phyloP scores from a whole-genome alignment of 2,329 filamentous ascomycete genomes.

The Aspergillus glaucus region DNA sequence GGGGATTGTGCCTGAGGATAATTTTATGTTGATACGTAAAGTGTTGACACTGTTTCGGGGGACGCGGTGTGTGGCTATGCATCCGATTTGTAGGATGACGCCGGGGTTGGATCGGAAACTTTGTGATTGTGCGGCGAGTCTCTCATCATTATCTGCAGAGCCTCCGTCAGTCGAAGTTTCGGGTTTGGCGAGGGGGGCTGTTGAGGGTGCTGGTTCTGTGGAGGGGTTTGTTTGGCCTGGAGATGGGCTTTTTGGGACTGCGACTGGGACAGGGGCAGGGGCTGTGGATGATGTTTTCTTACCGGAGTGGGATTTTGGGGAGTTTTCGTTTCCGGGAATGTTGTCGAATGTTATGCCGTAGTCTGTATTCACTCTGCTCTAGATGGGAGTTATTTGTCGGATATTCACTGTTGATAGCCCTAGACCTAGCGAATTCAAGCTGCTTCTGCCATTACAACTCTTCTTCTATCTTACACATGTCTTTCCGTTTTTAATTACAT shows the following conservation, averaged over 20 bases:
- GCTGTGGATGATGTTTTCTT: not conserved
- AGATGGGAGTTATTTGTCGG: too few species aligned
- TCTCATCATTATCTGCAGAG: not conserved
- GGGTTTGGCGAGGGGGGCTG: not conserved
- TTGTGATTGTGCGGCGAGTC: slow-evolving; percentile 10
- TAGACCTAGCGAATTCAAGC: too few species aligned
- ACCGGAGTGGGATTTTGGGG: not conserved
- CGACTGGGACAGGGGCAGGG: not conserved
- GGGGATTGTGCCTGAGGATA: slow-evolving; percentile 20
- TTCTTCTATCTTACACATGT: too few species aligned
- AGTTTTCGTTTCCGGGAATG: not conserved
- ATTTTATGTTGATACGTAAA: slow-evolving; percentile 12
- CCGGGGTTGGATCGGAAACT: slow-evolving; percentile 16
- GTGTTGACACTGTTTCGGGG: slow-evolving; percentile 14
- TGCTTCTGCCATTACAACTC: too few species aligned
- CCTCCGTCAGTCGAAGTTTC: not conserved
- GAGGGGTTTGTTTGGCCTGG: not conserved
- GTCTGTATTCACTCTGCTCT: not conserved
- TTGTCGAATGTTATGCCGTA: not conserved
- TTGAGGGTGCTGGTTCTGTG: not conserved
- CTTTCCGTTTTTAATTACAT: too few species aligned
- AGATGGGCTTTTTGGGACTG: not conserved
- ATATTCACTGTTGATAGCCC: too few species aligned
- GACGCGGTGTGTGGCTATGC: slow-evolving; percentile 14
- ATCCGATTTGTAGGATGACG: slow-evolving; percentile 19